These are phyloP conservation scores for Solanum pinnatisectum DNA, from an alignment of 257 asterid genomes.

Conservation along the genomic window DNA sequence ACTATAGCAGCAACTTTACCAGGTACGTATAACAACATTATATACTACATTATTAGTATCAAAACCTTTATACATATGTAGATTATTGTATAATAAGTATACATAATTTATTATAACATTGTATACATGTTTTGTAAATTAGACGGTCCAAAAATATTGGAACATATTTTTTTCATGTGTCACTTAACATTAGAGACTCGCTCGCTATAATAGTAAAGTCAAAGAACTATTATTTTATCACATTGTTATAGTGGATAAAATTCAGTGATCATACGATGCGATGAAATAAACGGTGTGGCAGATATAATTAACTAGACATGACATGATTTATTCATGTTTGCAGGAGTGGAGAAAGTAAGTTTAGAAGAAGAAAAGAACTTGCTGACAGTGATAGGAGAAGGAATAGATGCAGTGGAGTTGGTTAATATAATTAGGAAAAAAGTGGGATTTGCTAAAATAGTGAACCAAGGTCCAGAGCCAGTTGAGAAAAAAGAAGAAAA, in stretches of 20 bases:
- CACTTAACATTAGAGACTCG: background rate
- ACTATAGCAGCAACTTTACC: background rate
- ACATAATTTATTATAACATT: background rate
- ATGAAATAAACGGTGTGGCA: background rate
- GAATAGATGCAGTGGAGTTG: slow-evolving; percentile 44
- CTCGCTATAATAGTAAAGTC: background rate
- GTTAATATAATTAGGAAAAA: slow-evolving; percentile 37
- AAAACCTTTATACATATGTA: background rate
- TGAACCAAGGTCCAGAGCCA: slow-evolving; percentile 16
- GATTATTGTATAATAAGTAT: background rate
- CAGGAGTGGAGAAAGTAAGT: slow-evolving; percentile 39
- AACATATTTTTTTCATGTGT: background rate
- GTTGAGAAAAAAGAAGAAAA: slow-evolving; percentile 15
- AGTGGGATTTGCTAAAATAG: slow-evolving; percentile 35
- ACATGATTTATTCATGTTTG: background rate
- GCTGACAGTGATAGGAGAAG: slow-evolving; percentile 49
- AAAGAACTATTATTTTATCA: background rate
- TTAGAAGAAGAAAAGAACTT: slow-evolving; percentile 31
- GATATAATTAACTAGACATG: background rate
- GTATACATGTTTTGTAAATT: background rate
- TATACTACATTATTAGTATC: no score
- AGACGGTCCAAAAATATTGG: background rate
- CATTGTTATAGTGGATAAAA: background rate
- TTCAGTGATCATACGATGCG: background rate
- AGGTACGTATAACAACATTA: background rate